phyloP scores from a whole-genome alignment of 2,329 filamentous ascomycete species.

The Pseudopithomyces maydicus region DNA sequence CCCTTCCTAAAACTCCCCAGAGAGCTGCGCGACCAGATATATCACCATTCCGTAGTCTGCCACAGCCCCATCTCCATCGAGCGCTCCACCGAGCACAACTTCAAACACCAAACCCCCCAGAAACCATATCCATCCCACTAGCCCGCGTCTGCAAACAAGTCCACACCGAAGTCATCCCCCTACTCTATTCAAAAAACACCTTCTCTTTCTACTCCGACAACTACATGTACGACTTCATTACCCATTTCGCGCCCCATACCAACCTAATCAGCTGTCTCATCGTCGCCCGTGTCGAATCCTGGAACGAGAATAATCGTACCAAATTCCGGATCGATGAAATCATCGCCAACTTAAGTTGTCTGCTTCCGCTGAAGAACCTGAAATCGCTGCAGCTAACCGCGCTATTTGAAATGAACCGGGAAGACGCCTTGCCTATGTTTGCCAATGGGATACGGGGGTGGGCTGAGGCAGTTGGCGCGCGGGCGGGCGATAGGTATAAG shows the following conservation, averaged over 20 bases:
- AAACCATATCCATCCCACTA: neutral
- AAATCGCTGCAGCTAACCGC: too few species aligned
- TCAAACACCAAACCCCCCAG: too few species aligned
- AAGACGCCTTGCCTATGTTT: too few species aligned
- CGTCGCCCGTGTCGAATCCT: too few species aligned
- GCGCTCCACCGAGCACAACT: neutral
- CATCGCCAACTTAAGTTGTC: too few species aligned
- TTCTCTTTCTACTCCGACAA: neutral
- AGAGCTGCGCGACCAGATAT: neutral
- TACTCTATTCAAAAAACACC: neutral
- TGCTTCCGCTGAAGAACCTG: too few species aligned
- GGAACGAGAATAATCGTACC: too few species aligned
- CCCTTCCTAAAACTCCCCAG: neutral
- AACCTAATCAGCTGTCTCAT: neutral
- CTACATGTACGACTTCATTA: neutral
- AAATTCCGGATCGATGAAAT: too few species aligned
- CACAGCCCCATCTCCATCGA: neutral
- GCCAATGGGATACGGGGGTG: too few species aligned
- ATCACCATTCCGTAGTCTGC: neutral
- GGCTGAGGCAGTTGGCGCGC: too few species aligned
- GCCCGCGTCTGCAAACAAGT: neutral
- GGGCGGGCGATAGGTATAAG: too few species aligned
- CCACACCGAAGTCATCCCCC: neutral
- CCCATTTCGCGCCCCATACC: neutral
- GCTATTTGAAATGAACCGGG: too few species aligned